Base-by-base conservation (phyloP, 495 filamentous ascomycete genomes). In the Hypoxylon crocopeplum region DNA sequence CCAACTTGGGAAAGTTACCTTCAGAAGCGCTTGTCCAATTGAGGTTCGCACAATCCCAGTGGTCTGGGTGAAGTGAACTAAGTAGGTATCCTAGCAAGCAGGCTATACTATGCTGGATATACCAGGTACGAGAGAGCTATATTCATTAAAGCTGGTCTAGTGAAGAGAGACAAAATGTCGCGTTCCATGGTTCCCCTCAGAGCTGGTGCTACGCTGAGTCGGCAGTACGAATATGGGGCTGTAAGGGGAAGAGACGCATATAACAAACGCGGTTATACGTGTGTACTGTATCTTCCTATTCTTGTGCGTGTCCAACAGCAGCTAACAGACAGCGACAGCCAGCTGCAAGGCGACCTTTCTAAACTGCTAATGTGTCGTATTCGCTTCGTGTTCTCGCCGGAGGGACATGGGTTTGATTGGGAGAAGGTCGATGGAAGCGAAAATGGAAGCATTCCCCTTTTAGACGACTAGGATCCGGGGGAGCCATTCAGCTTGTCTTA, bases 401-500 rank as follows among this genome's bases (percentile, higher is more conserved):
- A 45, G 16, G 15, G 41, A 40, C 54, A 64, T 52, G 60, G 54
- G 49, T 55, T 17, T 41, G 44, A 47, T 64, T 58, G 60, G 60
- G 40, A 64, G 60, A 64, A 64, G 60, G 48, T 58, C 29, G 27
- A 64, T 64, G 19, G 60, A 64, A 64, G 44, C 54, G 30, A 39
- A 37, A 64, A 64, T 64, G 38, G 60, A 64, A 64, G 54, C 55
- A 54, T 64, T 49, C 44, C 48, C n/a, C 48, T 56, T 54, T 49
- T 8, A 48, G 48, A 59, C 21, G 20, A 48, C 47, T 38, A 20
- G 37, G 44, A 46, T 49, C 36, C 13, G 25, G 29, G 11, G 27
- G 13, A 48, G 20, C 51, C 51, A 56, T 46, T 46, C 34, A 53
- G 2, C 12, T 32, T 5, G 20, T 19, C 36, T 25, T 36, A 33